Evolutionary conservation across 805 yeast species (phyloP), one percentile per base, ranked within the genome.

Genomic region (Ogataea corticis): DNA sequence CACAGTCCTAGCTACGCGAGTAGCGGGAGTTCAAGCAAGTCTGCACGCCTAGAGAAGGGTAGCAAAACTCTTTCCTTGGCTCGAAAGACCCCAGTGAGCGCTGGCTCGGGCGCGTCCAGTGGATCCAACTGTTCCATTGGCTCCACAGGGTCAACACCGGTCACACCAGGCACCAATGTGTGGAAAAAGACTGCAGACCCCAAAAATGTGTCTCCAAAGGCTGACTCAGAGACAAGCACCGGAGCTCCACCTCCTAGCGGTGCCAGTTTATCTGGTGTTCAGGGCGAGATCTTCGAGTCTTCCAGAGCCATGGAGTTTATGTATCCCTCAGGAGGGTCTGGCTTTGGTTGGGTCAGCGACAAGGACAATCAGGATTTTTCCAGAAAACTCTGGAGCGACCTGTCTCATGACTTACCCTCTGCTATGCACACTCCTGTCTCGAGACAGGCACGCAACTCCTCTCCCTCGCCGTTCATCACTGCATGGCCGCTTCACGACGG

Each of bases 291-390:
- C 14, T 41, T 41, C 15, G 35, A 33, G 5, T 28, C 51, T 1
- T 41, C 55, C 11, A 45, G 39, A 5, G 19, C 46, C 16, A 15
- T 46, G 32, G 48, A 39, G 27, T 33, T 42, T 5, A 27, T 44
- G 9, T 34, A 33, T 31, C 45, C 46, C 2, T 14, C 50, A 2
- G 27, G 46, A 23, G 12, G 16, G 2, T 7, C 46, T 16, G 42
- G 30, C 17, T 45, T 53, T 28, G 48, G 31, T 25, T 58, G 62
- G 62, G 54, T 51, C 10, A 57, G 54, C 31, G 54, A 49, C 13
- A 48, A 49, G 19, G 50, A 38, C 2, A 51, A 49, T n/a, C 48
- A 44, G 33, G 52, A 46, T 4, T 47, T 51, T 27, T 21, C 40
- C 12, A 45, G 43, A 33, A 40, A 39, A 7, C 33, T 58, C 19